phyloP scores from a whole-genome alignment of 371 early-diverging fungal genomes.

The Zopfochytrium polystomum region DNA sequence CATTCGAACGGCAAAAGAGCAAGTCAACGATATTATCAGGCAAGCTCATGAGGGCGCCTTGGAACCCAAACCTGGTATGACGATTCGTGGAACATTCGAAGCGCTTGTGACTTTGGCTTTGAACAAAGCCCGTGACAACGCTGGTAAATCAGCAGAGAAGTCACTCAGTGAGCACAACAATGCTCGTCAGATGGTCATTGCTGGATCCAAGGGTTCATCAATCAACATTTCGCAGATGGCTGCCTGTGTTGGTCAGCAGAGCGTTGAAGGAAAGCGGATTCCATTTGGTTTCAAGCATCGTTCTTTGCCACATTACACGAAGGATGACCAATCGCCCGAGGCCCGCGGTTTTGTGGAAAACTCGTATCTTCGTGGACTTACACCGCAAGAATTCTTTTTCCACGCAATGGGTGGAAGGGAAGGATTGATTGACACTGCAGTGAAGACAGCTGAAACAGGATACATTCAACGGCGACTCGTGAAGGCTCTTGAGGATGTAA shows the following conservation, averaged over 20 bases:
- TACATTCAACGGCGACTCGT: conserved; percentile 99
- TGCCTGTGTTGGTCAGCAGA: conserved; percentile 99
- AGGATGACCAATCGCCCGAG: conserved; percentile 97
- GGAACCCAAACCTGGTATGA: conserved; percentile 96
- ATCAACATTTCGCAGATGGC: conserved; percentile 99
- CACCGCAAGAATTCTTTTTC: conserved; percentile 99
- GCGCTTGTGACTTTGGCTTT: conserved; percentile 83
- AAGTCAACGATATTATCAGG: conserved; percentile 83
- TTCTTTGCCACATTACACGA: conserved; percentile 97
- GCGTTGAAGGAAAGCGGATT: conserved; percentile 99
- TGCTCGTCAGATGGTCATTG: conserved; percentile 97
- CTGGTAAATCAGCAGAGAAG: conserved; percentile 89
- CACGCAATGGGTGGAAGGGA: conserved; percentile 99
- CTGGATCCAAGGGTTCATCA: conserved; percentile 98
- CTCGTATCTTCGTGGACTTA: conserved; percentile 96
- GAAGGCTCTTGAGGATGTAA: conserved; percentile 98
- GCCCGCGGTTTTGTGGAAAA: conserved; percentile 98
- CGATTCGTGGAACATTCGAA: conserved; percentile 96
- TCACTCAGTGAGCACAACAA: conserved; percentile 93
- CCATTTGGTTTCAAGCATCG: conserved; percentile 97
- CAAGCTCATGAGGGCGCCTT: conserved; percentile 85
- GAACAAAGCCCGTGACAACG: conserved; percentile 95
- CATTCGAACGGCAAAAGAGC: conserved; percentile 80
- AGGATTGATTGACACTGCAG: conserved; percentile 97
- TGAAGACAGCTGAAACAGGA: conserved; percentile 99